Evolutionary conservation across 1,284 basidiomycete species (phyloP), one percentile per base, ranked within the genome.

Genomic region (Ustilago bromivora): DNA sequence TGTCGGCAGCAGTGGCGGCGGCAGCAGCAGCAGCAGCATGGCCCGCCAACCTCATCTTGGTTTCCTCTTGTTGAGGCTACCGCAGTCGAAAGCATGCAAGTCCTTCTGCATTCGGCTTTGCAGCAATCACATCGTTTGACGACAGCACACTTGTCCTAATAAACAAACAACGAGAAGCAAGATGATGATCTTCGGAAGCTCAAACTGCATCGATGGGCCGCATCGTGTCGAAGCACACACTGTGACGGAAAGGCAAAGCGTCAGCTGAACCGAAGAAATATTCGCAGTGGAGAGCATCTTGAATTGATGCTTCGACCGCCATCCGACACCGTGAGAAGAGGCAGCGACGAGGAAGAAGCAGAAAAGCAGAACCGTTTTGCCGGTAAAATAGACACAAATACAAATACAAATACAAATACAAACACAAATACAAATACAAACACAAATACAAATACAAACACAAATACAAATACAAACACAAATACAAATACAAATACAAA

Each of bases 251-350:
- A 23, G 23, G 23, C n/a, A 46, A n/a, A 19, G 43, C 43, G 43
- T 46, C 43, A 46, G 43, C 34, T 38, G 46, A 31, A 31, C 6
- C 32, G 57, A 35, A 36, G 34, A 51, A 60, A 40, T 60, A 23
- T 51, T 57, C 19, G 55, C 55, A 31, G 9, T 40, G 1, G 32
- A 36, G 64, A 66, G 55, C 52, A 35, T 41, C 55, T 59, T 9
- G 28, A 46, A 13, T 32, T 32, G 35, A 56, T 40, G 11, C 28
- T 52, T 38, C 56, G 56, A 43, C 1, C 17, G 15, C 23, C 28
- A 10, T 32, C 17, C 12, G 4, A 32, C 55, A 41, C 38, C 34
- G 55, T 57, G 13, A 41, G 55, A 31, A 28, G 55, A 43, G 36
- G 7, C 28, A 40, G 19, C 6, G 40, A 8, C 7, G 52, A 38